Evolutionary conservation across 495 filamentous ascomycete species (phyloP), one percentile per base, ranked within the genome.

Genomic region (Ascobolus immersus): DNA sequence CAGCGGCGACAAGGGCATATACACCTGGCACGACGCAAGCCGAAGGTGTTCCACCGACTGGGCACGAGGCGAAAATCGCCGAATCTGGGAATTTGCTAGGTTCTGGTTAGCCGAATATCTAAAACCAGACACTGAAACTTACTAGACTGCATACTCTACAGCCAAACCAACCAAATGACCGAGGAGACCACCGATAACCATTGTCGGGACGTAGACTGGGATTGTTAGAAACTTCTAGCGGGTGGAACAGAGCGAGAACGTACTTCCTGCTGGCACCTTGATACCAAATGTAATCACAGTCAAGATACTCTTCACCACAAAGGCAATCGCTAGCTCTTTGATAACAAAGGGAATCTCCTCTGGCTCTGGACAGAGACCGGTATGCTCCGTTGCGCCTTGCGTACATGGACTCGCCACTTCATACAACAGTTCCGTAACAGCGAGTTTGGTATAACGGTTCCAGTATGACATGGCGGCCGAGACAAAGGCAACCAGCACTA

Each of bases 151-250:
- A 53, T 79, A 86, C 48, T 96, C 86, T 0, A 90, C 73, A 7
- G 68, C 42, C 47, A 93, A 81, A 1, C 86, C 86, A 32, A 92
- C 69, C 11, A 80, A 67, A 2, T 86, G 74, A 21, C 86, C 86
- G 60, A 90, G 71, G 25, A 96, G 58, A 48, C 86, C 86, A 37
- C 86, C 86, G 29, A 92, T 79, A 21, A 96, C 86, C 86, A 96
- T 96, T 42, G 79, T 89, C 3, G 86, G 86, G n/a, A 50, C 47
- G 23, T 50, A 50, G 39, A 50, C 47, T 46, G 26, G 7, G n/a
- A 25, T 17, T 7, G 12, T 12, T 17, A 31, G 12, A 45, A 32
- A 45, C 40, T n/a, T 15, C 15, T 30, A 13, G 10, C 15, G 18
- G 14, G 17, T 23, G 6, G 13, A 30, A 7, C n/a, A 24, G 10